Base-by-base conservation (phyloP, 2,329 filamentous ascomycete genomes). In the Paecilomyces variotii region DNA sequence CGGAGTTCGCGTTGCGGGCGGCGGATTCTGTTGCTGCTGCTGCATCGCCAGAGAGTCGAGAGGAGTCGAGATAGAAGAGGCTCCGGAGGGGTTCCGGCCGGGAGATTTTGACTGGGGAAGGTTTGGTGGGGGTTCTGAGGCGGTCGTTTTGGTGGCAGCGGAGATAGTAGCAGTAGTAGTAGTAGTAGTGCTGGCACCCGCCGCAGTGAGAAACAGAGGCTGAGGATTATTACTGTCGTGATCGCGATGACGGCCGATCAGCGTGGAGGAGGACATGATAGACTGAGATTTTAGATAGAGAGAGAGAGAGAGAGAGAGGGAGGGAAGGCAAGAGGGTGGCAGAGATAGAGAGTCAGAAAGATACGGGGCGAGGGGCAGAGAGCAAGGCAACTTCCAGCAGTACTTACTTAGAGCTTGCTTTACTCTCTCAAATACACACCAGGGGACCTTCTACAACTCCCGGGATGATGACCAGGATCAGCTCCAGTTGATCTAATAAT, bases 1-100 rank as follows among this genome's bases (percentile, higher is more conserved):
- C 45, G 61, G 60, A 45, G 63, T 64, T 60, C 60, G 63, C 59
- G 61, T 63, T 54, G 63, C 60, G 59, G 63, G 63, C 56, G 63
- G 45, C 39, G 28, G 57, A 19, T 45, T 45, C 39, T 39, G 51
- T 34, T 45, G 57, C n/a, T 56, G 57, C 54, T 57, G 59, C 61
- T 67, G 64, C 65, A 65, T 67, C 51, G 61, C 61, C 57, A 58
- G 59, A 45, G 34, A 60, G 62, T 57, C 32, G 56, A 45, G 49
- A 50, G 52, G 39, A 54, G 53, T 50, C 50, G 26, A 34, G 39
- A 45, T 45, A 45, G n/a, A 19, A 19, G 39, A 58, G 56, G 55
- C 25, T 52, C 50, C 27, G 50, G 50, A 52, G 32, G 54, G 54
- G 27, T 55, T 27, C 25, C 39, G 32, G 32, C 24, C 26, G 54